These are phyloP conservation scores for Suillus weaverae DNA, from an alignment of 768 basidiomycete genomes.

Conservation along the genomic window DNA sequence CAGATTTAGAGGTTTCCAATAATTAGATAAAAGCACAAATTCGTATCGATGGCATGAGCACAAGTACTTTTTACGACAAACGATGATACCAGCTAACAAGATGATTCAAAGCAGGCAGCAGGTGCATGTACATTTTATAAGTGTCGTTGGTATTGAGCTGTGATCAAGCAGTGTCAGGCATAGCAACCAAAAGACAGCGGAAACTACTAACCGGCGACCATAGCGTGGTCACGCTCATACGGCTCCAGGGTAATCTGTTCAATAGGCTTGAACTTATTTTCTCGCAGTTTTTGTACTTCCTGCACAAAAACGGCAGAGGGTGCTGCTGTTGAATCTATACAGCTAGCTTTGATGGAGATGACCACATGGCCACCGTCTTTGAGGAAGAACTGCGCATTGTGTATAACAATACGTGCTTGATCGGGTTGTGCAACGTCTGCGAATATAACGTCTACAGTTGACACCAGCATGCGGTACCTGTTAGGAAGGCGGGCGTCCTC, in stretches of 20 bases:
- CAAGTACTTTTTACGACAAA: constrained; percentile 15
- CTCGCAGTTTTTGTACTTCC: constrained; percentile 81
- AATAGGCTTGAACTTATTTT: constrained; percentile 83
- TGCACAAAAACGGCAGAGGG: constrained; percentile 87
- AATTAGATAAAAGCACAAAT: constrained; percentile 18
- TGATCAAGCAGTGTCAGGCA: constrained; percentile 4
- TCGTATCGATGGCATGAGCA: constrained; percentile 17
- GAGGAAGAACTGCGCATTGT: constrained; percentile 94
- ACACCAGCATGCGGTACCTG: constrained; percentile 95
- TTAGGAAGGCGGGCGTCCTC: constrained; percentile 97
- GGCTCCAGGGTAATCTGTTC: constrained; percentile 96
- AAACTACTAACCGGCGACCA: constrained; percentile 69
- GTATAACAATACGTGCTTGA: constrained; percentile 93
- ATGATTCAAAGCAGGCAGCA: constrained; percentile 9
- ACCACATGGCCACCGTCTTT: constrained; percentile 91
- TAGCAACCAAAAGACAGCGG: background rate
- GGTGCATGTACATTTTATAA: constrained; percentile 22
- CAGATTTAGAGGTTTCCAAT: constrained; percentile 7
- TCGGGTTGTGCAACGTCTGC: constrained; percentile 99
- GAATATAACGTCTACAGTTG: constrained; percentile 95
- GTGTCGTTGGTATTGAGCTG: constrained; percentile 52
- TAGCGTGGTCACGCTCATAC: constrained; percentile 88
- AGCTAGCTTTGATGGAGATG: constrained; percentile 98
- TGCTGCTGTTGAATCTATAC: constrained; percentile 94
- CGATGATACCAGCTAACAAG: background rate